Base-by-base conservation (phyloP, 176 grass and related monocot genomes). In the Phyllostachys edulis region DNA sequence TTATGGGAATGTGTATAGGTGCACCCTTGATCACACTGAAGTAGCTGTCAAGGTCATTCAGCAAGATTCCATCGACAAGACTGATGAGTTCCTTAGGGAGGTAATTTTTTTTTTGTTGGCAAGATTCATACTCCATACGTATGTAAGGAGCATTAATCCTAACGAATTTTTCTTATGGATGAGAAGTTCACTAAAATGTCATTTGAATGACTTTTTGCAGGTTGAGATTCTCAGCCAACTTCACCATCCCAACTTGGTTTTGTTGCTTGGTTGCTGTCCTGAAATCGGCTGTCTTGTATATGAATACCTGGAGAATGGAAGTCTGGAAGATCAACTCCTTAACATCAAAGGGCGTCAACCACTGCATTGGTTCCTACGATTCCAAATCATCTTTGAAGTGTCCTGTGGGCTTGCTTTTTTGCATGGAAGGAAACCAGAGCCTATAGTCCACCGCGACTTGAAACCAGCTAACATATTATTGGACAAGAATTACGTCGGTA, bases 11-110 rank as follows among this genome's bases (percentile, higher is more conserved):
- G 96, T 98, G 54, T 98, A 93, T 44, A 93, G 86, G 85, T 91
- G 96, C 80, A 93, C 41, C 52, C 93, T 95, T 83, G 96, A 98
- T 64, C 87, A 93, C 63, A 93, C 85, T 67, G 82, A 90, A 63
- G 96, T 98, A 16, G 96, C 96, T 78, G 80, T 98, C 70, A 98
- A 98, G 82, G 91, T 93, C 85, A 81, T 98, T 68, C 91, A 80
- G 67, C 89, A 93, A 77, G 85, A 94, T 76, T 95, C 91, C 41
- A 69, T 66, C 26, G 79, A 94, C 77, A 95, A 83, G 71, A 89
- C 75, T 41, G 87, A 92, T 27, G 91, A 94, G 55, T 98, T 95
- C 85, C 69, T 98, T 61, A 91, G 88, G 80, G 93, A 98, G 96
- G 96, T 97, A 82, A 84, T 16, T 47, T 21, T 63, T 17, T 24